phyloP scores from a whole-genome alignment of 1,139 yeast genomes.

The Saccharomyces hybrid region DNA sequence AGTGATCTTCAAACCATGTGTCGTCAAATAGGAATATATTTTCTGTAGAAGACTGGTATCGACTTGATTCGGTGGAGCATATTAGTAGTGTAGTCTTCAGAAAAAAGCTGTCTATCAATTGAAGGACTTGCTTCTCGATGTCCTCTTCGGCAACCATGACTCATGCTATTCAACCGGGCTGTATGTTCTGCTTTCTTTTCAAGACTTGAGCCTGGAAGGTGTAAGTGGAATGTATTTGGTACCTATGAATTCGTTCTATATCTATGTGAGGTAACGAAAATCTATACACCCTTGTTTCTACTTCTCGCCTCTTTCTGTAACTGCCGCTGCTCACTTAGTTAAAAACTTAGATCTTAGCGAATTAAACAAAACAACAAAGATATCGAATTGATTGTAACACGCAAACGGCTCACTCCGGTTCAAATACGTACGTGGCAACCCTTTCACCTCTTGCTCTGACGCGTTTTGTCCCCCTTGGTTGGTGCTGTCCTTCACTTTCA shows the following conservation, averaged over 20 bases:
- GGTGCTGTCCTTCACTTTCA: background rate
- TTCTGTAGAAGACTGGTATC: constrained; percentile 7
- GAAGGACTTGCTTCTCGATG: constrained; percentile 13
- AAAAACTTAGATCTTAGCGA: background rate
- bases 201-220: background rate
- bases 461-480: background rate
- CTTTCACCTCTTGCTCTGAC: background rate
- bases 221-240: background rate
- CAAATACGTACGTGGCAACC: background rate
- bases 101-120: constrained; percentile 29
- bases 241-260: background rate
- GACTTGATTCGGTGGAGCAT: constrained; percentile 21
- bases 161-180: background rate
- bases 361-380: background rate
- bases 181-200: background rate
- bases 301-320: background rate
- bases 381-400: background rate
- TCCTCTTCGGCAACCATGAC: background rate
- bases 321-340: background rate
- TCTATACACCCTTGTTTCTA: background rate
- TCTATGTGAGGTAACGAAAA: background rate
- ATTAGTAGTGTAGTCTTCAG: constrained; percentile 26
- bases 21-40: constrained; percentile 14
- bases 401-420: background rate
- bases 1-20: constrained; percentile 14